Conservation (phyloP, 352 stramenopile genomes). For the Pythium rhizo-oryzae region DNA sequence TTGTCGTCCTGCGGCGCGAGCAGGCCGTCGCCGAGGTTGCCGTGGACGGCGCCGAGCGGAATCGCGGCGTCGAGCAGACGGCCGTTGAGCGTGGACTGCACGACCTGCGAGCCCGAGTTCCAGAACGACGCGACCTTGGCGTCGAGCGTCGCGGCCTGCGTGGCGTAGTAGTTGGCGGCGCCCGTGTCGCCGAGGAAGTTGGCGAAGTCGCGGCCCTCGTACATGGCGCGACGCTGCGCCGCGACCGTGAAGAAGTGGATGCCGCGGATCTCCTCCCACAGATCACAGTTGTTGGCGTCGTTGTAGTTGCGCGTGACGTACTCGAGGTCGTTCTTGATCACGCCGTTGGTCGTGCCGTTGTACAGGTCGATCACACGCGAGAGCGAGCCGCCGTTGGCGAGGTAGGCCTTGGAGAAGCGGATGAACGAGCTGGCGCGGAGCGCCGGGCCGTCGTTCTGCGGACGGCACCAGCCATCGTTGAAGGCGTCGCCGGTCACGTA, state of each 20-base stretch:
- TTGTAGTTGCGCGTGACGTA: slow-evolving; percentile 31
- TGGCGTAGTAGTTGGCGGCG: slow-evolving; percentile 20
- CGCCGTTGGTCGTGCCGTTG: slow-evolving; percentile 29
- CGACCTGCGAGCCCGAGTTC: slow-evolving; percentile 25
- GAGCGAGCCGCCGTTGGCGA: slow-evolving; percentile 23
- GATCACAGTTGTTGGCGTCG: slow-evolving; percentile 26
- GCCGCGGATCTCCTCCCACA: slow-evolving; percentile 29
- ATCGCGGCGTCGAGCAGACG: slow-evolving; percentile 27
- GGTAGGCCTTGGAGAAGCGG: slow-evolving; percentile 26
- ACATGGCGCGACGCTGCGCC: slow-evolving; percentile 26
- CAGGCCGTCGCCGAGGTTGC: slow-evolving; percentile 28
- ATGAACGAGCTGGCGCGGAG: slow-evolving; percentile 31
- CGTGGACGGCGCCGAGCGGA: slow-evolving; percentile 24
- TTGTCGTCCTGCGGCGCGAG: slow-evolving; percentile 27
- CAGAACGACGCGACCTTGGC: slow-evolving; percentile 28
- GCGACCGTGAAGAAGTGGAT: slow-evolving; percentile 34
- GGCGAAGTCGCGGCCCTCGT: slow-evolving; percentile 29
- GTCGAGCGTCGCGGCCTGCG: slow-evolving; percentile 17
- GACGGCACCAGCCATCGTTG: too few species aligned
- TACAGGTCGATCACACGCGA: slow-evolving; percentile 23
- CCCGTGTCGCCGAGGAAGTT: slow-evolving; percentile 23
- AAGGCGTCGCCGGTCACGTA: too few species aligned
- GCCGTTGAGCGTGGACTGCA: slow-evolving; percentile 27
- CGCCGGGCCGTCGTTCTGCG: slow-evolving; percentile 31
- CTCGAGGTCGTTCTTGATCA: slow-evolving; percentile 29